These are phyloP conservation scores for Panaeolus papilionaceus DNA, from an alignment of 768 basidiomycete genomes.

Conservation along the genomic window DNA sequence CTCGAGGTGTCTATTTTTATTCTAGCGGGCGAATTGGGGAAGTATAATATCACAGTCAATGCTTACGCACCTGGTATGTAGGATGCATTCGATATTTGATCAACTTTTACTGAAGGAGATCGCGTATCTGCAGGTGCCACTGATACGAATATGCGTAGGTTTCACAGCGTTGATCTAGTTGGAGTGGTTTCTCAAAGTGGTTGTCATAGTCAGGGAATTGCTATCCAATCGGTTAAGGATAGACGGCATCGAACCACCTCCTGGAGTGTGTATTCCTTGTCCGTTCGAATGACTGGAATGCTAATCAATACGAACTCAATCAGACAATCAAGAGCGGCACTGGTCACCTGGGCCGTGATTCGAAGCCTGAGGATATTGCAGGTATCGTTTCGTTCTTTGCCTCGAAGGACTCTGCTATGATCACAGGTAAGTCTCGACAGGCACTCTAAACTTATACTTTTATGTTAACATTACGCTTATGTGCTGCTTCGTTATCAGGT, in stretches of 20 bases:
- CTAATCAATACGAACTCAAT: neutral
- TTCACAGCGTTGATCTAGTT: neutral
- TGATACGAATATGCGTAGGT: neutral
- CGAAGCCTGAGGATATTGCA: slow-evolving; percentile 40
- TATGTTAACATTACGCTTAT: neutral
- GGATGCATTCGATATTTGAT: neutral
- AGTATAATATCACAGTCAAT: slow-evolving; percentile 39
- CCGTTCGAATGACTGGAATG: neutral
- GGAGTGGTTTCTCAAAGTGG: neutral
- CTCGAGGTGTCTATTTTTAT: neutral
- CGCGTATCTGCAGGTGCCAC: neutral
- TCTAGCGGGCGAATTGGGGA: slow-evolving; percentile 25
- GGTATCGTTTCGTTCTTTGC: slow-evolving; percentile 42
- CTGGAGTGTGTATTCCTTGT: neutral
- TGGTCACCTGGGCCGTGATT: slow-evolving; percentile 18
- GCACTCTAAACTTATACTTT: neutral
- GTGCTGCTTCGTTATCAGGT: neutral
- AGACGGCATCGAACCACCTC: neutral
- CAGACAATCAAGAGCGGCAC: slow-evolving; percentile 1
- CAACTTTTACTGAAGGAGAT: neutral
- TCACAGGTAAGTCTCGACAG: slow-evolving; percentile 35
- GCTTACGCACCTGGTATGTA: slow-evolving; percentile 40
- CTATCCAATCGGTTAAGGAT: neutral
- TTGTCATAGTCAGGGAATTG: neutral
- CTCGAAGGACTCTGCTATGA: slow-evolving; percentile 41